Percentiles rank a stretch among this genome's conserved stretches.
phyloP scores from a whole-genome alignment of 306 rosid species.

The Cicer judaicum region DNA sequence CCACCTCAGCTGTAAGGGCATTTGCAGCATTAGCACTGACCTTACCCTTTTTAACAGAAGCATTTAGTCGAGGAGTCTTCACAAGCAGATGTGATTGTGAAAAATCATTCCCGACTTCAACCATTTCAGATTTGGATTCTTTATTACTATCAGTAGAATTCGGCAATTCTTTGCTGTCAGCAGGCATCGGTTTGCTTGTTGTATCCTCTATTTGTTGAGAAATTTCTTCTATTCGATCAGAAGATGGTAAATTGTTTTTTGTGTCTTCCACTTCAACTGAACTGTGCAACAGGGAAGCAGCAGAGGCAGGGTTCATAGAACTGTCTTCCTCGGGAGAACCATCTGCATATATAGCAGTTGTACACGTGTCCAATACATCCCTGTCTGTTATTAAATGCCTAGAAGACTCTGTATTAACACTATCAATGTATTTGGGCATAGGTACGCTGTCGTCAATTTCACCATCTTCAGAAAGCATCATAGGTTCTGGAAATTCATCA shows the following conservation, averaged over 20 bases:
- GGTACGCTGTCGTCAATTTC: constrained; percentile 45
- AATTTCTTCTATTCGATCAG: constrained; percentile 53
- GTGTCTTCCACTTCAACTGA: constrained; percentile 58
- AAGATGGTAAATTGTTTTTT: constrained; percentile 49
- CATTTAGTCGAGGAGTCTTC: constrained; percentile 57
- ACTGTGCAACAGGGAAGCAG: constrained; percentile 53
- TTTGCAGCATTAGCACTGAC: constrained; percentile 50
- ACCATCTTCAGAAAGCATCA: constrained; percentile 65
- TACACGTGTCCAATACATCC: constrained; percentile 49
- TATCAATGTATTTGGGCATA: constrained; percentile 42
- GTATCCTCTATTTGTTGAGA: constrained; percentile 63
- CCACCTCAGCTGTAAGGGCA: constrained; percentile 53
- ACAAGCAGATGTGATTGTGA: constrained; percentile 52
- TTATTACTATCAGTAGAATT: constrained; percentile 50
- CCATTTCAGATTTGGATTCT: constrained; percentile 57
- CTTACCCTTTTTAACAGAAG: constrained; percentile 69
- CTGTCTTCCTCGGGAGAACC: constrained; percentile 57
- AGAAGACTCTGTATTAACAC: constrained; percentile 43
- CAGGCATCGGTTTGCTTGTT: constrained; percentile 49
- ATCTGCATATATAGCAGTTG: constrained; percentile 41
- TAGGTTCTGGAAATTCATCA: constrained; percentile 89
- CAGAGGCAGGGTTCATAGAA: constrained; percentile 50
- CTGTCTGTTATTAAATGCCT: constrained; percentile 48
- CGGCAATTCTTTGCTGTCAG: constrained; percentile 47
- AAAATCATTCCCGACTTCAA: constrained; percentile 56